Percentiles rank a stretch among this genome's conserved stretches.
Conservation (phyloP, 2,329 filamentous ascomycete genomes). For the Fusarium incarnatum region DNA sequence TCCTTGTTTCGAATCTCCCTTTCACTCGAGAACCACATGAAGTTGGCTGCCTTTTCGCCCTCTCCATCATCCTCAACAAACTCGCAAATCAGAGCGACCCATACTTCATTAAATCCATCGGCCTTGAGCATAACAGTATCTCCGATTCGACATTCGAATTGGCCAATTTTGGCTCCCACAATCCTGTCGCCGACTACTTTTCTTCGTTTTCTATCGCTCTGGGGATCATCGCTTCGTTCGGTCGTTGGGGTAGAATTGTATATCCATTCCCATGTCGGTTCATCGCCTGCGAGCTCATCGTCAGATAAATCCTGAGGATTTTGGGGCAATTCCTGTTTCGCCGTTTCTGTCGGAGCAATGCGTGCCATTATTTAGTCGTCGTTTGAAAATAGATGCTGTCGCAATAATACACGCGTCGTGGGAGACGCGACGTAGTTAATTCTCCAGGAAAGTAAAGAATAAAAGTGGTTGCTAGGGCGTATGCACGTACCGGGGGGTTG, state of each 20-base stretch:
- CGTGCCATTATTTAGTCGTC: slow-evolving; percentile 43
- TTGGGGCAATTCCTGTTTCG: slow-evolving; percentile 29
- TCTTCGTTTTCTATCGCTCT: slow-evolving; percentile 52
- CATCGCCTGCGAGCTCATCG: slow-evolving; percentile 82
- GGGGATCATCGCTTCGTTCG: slow-evolving; percentile 43
- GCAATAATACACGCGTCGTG: slow-evolving; percentile 45
- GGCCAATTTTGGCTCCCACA: slow-evolving; percentile 83
- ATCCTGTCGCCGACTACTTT: slow-evolving; percentile 64
- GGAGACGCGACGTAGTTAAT: slow-evolving; percentile 45
- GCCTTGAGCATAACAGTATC: slow-evolving; percentile 90
- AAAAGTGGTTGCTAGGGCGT: slow-evolving; percentile 35
- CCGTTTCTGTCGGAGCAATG: slow-evolving; percentile 31
- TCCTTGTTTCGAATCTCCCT: slow-evolving; percentile 86
- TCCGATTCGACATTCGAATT: slow-evolving; percentile 82
- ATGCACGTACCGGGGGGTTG: slow-evolving; percentile 39
- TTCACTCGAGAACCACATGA: slow-evolving; percentile 96
- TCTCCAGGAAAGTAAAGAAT: slow-evolving; percentile 15
- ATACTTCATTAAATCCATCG: slow-evolving; percentile 86
- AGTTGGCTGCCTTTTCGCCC: slow-evolving; percentile 79
- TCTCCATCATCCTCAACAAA: slow-evolving; percentile 79
- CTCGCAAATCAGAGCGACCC: slow-evolving; percentile 89
- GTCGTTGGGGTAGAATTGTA: slow-evolving; percentile 61
- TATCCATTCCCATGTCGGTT: slow-evolving; percentile 83
- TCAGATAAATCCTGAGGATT: slow-evolving; percentile 75
- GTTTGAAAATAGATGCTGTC: slow-evolving; percentile 19